Evolutionary conservation across 495 filamentous ascomycete species (phyloP).

Genomic region (Podospora comata): DNA sequence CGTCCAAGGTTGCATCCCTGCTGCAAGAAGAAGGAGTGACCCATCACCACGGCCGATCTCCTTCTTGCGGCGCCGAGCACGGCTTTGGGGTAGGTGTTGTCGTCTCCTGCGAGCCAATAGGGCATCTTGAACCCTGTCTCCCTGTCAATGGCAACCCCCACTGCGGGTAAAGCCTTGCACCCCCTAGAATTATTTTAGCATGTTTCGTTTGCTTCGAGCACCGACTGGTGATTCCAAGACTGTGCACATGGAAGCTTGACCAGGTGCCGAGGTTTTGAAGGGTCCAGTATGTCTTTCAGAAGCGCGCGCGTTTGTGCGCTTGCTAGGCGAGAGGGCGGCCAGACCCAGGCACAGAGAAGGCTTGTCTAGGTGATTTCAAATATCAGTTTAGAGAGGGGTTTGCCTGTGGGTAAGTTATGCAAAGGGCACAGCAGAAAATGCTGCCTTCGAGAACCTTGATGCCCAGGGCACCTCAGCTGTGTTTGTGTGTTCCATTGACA

Average conservation of each 20-base stretch:
- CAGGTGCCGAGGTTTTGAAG: neutral
- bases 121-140: no score
- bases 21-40: conserved; percentile 7
- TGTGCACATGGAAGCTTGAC: neutral
- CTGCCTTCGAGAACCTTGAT: neutral
- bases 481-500: neutral
- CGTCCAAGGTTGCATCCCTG: conserved; percentile 6
- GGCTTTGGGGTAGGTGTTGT: neutral
- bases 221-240: no score
- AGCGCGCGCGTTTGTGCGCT: neutral
- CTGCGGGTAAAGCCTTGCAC: neutral
- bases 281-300: neutral
- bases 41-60: conserved; percentile 5
- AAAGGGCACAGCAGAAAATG: neutral
- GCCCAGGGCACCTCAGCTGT: neutral
- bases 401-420: neutral
- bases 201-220: conserved; percentile 11
- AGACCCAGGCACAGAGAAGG: no score
- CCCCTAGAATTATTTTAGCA: conserved; percentile 9
- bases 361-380: neutral
- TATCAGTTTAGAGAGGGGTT: neutral
- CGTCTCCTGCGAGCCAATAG: neutral
- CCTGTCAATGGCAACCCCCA: neutral
- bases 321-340: neutral
- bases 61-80: neutral